Conservation (phyloP, 2,329 filamentous ascomycete genomes). For the Alternaria gansuensis region DNA sequence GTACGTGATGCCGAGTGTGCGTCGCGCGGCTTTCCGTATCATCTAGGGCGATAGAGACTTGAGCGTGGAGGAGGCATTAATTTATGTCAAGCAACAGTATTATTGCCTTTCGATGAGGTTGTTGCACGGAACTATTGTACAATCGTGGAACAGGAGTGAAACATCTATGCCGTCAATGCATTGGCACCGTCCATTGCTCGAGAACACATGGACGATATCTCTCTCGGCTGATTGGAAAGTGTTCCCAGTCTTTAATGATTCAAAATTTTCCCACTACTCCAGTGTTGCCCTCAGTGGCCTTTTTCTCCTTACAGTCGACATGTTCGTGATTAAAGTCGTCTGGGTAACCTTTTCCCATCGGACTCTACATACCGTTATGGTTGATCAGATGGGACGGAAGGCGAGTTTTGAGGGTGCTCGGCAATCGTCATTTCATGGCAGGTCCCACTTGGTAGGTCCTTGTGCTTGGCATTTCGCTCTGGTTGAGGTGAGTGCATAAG, state of each 20-base stretch:
- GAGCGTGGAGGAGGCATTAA: too few species aligned
- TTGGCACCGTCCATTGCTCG: conserved; percentile 28
- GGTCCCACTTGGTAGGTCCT: background rate
- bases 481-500: too few species aligned
- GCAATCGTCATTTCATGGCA: background rate
- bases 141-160: background rate
- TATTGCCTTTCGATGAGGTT: background rate
- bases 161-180: background rate
- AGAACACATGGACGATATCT: conserved; percentile 35
- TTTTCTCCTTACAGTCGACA: too few species aligned
- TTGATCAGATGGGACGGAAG: background rate
- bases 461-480: background rate
- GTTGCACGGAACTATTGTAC: background rate
- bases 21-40: too few species aligned
- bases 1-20: too few species aligned
- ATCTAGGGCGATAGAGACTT: too few species aligned
- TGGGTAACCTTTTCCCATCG: background rate
- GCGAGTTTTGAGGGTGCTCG: background rate
- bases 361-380: background rate
- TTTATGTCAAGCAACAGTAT: background rate
- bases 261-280: too few species aligned
- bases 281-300: too few species aligned
- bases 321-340: too few species aligned
- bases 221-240: background rate
- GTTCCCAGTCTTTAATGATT: background rate